phyloP scores from a whole-genome alignment of 352 stramenopile genomes.

The Blastocystis sp. region DNA sequence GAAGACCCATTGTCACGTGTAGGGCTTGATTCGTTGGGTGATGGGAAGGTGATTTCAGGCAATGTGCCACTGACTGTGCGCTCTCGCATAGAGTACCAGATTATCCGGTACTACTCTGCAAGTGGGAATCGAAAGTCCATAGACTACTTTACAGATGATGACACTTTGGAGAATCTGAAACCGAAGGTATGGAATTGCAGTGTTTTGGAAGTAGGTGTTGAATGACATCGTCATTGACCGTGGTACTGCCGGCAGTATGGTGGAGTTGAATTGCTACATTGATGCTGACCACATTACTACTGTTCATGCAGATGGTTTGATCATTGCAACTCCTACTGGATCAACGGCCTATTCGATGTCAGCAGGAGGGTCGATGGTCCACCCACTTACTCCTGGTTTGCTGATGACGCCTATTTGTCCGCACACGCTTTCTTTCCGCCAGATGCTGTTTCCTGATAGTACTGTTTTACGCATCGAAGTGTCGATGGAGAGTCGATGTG shows the following conservation, averaged over 20 bases:
- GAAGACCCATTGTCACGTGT: slow-evolving; percentile 14
- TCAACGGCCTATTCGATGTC: slow-evolving; percentile 95
- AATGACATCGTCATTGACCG: slow-evolving; percentile 97
- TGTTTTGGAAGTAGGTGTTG: slow-evolving; percentile 75
- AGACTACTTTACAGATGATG: not conserved
- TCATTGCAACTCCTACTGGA: slow-evolving; percentile 92
- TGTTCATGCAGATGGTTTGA: slow-evolving; percentile 90
- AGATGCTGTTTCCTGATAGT: slow-evolving; percentile 81
- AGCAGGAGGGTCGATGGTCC: slow-evolving; percentile 90
- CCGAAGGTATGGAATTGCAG: not conserved
- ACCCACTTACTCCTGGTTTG: slow-evolving; percentile 90
- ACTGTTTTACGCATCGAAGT: slow-evolving; percentile 80
- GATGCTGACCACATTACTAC: slow-evolving; percentile 67
- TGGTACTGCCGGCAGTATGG: slow-evolving; percentile 77
- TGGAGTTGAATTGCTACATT: slow-evolving; percentile 91
- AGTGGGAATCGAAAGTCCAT: not conserved
- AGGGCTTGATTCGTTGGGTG: not conserved
- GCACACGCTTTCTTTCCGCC: slow-evolving; percentile 86
- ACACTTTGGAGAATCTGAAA: not conserved
- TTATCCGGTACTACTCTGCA: slow-evolving; percentile 12
- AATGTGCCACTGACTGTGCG: slow-evolving; percentile 63
- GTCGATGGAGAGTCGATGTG: slow-evolving; percentile 66
- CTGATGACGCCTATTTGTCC: slow-evolving; percentile 96
- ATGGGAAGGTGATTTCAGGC: slow-evolving; percentile 25
- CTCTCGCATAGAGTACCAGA: slow-evolving; percentile 54